A percentile compares a stretch with the other conserved stretches of the same genome.
Conservation (phyloP, 2,329 filamentous ascomycete genomes). For the Akanthomyces dipterigenus region DNA sequence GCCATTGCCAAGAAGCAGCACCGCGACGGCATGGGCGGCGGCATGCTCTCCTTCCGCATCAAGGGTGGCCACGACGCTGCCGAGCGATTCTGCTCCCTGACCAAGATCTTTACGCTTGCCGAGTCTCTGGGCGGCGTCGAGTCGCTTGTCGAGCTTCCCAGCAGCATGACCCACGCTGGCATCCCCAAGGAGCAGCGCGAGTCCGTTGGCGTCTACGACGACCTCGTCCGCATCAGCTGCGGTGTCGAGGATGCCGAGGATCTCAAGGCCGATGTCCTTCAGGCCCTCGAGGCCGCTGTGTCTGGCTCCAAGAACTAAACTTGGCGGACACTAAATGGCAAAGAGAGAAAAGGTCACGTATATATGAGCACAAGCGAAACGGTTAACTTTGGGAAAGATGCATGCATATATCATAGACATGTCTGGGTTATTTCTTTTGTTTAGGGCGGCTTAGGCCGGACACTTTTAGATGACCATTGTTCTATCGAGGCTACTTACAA, state of each 20-base stretch:
- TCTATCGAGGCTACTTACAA: background rate
- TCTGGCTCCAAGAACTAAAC: constrained; percentile 14
- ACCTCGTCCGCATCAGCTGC: constrained; percentile 87
- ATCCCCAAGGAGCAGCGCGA: constrained; percentile 89
- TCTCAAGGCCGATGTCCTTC: constrained; percentile 71
- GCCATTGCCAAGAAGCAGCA: constrained; percentile 84
- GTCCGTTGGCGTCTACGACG: constrained; percentile 88
- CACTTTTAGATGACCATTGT: background rate
- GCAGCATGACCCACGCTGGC: constrained; percentile 94
- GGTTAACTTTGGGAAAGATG: background rate
- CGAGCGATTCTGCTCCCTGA: constrained; percentile 85
- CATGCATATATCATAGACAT: background rate
- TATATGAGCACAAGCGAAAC: background rate
- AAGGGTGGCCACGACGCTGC: constrained; percentile 78
- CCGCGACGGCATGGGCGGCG: constrained; percentile 87
- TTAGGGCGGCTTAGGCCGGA: background rate
- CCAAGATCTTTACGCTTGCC: constrained; percentile 85
- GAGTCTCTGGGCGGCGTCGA: constrained; percentile 92
- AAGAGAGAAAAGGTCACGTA: background rate
- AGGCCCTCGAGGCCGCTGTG: constrained; percentile 74
- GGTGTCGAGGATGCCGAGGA: constrained; percentile 89
- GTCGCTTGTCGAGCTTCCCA: constrained; percentile 83
- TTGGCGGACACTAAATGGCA: background rate
- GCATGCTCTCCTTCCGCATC: constrained; percentile 96
- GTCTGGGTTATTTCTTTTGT: background rate